Evolutionary conservation across 2,329 filamentous ascomycete genomes (phyloP), one percentile per base, ranked within the genome.

Genomic region (Colletotrichum navitas): DNA sequence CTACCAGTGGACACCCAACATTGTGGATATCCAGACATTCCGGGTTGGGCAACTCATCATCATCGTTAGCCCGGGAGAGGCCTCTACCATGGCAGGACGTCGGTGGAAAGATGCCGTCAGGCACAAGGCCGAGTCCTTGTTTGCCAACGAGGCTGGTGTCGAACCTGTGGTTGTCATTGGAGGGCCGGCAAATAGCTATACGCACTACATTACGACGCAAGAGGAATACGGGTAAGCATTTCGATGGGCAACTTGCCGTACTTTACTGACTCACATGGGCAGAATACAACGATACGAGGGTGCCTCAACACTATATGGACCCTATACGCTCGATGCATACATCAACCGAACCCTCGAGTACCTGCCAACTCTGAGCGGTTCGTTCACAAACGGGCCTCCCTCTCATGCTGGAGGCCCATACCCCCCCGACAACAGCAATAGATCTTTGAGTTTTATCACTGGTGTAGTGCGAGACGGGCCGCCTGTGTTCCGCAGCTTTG

Each of bases 11-110:
- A 89, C 90, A 0, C 93, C 95, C 5, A 97, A 97, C 76, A 93
- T 97, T 74, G 92, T 97, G 66, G 94, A 98, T 78, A 87, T 97
- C 34, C 95, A 97, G 80, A 83, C 93, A 24, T 84, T 97, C 18
- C 91, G 95, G 29, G 91, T 95, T 2, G 95, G 95, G 3, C 93
- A 97, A 77, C 83, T 97, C 60, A 85, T 97, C 72, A 93, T 97
- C 74, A 91, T 97, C 74, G 88, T 97, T n/a, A 92, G 92, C 36
- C 92, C 94, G 0, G 93, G 94, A 56, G 95, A 98, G 81, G 94
- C 93, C 1, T 96, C 93, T 0, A 97, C 95, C 11, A 98, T 97
- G 95, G 88, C 93, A 1, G 95, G 95, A 1, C 89, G 95, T 14
- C 89, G 95, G 43, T 98, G 95, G 95, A 92, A 92, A 76, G 85